Evolutionary conservation across 345 rosid species (phyloP).

Genomic region (Firmiana major): DNA sequence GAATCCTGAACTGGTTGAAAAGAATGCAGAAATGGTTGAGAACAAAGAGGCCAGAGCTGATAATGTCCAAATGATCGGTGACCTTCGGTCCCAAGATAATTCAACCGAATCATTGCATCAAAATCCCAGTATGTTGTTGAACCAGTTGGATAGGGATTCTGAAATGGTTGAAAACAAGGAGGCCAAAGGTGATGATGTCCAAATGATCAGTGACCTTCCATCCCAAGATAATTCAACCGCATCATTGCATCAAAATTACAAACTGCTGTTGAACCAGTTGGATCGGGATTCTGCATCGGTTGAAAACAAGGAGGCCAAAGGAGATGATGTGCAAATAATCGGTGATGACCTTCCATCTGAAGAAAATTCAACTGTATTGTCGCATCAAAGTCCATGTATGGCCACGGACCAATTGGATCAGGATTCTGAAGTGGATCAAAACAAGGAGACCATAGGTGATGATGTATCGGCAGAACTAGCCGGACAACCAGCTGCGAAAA

Average conservation of each 20-base stretch:
- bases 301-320: constrained; percentile 19
- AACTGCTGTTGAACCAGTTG: no score
- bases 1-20: constrained; percentile 17
- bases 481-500: constrained; percentile 56
- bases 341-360: background rate
- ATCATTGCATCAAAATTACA: background rate
- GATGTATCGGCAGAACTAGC: constrained; percentile 21
- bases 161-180: constrained; percentile 17
- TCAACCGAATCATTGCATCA: background rate
- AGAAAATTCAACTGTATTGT: background rate
- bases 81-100: background rate
- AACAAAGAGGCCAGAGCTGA: background rate
- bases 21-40: constrained; percentile 1
- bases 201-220: background rate
- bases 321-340: background rate
- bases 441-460: constrained; percentile 10
- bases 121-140: background rate
- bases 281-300: background rate
- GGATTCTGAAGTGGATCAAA: constrained; percentile 8
- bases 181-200: background rate
- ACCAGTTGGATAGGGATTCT: constrained; percentile 28
- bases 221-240: background rate
- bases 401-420: background rate
- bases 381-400: background rate
- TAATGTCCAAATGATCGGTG: background rate